Evolutionary conservation across 1,139 yeast genomes (phyloP).

Genomic region (Protomyces macrosporus): DNA sequence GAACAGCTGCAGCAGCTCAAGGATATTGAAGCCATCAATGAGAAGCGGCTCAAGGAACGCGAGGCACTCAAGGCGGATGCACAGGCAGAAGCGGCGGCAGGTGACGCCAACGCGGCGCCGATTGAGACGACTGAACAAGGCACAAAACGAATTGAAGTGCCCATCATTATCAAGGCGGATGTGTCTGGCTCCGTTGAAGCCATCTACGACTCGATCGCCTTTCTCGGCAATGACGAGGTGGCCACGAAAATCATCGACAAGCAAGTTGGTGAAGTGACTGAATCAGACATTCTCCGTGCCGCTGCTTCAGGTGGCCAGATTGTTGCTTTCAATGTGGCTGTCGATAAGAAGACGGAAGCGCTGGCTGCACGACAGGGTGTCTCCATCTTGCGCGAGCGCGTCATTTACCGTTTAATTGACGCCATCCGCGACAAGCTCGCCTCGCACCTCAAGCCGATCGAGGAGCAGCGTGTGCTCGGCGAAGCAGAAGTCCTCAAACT

Average conservation of each 20-base stretch:
- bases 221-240: conserved; percentile 82
- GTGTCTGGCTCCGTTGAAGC: conserved; percentile 71
- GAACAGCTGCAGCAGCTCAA: conserved; percentile 58
- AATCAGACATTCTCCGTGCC: conserved; percentile 77
- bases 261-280: conserved; percentile 83
- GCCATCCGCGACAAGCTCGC: conserved; percentile 67
- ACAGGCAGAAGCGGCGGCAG: conserved; percentile 50
- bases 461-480: conserved; percentile 62
- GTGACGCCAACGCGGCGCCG: conserved; percentile 25
- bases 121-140: conserved; percentile 33
- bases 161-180: conserved; percentile 79
- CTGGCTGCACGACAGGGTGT: conserved; percentile 60
- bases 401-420: conserved; percentile 83
- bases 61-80: conserved; percentile 53
- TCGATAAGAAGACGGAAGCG: conserved; percentile 58
- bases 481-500: conserved; percentile 67
- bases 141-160: conserved; percentile 38
- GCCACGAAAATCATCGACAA: conserved; percentile 59
- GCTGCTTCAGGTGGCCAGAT: conserved; percentile 57
- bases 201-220: conserved; percentile 66
- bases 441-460: conserved; percentile 57
- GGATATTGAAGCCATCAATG: conserved; percentile 67
- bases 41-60: conserved; percentile 45
- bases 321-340: conserved; percentile 68
- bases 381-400: conserved; percentile 61